Percentiles rank a stretch among this genome's conserved stretches.
phyloP scores from a whole-genome alignment of 495 filamentous ascomycete genomes.

The Aspergillus panamensis region DNA sequence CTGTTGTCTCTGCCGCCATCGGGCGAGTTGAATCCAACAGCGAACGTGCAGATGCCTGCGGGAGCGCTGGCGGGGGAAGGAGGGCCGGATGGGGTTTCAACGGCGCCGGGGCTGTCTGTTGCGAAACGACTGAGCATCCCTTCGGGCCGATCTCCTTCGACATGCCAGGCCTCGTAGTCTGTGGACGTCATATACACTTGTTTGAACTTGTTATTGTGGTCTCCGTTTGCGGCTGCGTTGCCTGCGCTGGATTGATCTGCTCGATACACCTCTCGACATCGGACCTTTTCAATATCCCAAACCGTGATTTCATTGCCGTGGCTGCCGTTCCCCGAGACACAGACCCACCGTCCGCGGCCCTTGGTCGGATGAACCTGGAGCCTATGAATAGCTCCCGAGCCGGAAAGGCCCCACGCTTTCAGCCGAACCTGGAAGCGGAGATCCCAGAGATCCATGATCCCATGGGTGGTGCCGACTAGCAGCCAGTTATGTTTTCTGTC shows the following conservation, averaged over 20 bases:
- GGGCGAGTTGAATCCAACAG: slow-evolving; percentile 48
- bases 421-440: slow-evolving; percentile 84
- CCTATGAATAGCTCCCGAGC: slow-evolving; percentile 75
- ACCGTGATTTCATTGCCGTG: slow-evolving; percentile 84
- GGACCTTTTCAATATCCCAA: slow-evolving; percentile 90
- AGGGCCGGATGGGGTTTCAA: slow-evolving; percentile 46
- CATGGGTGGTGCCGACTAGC: slow-evolving; percentile 86
- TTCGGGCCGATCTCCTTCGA: slow-evolving; percentile 86
- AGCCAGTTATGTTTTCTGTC: slow-evolving; percentile 86
- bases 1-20: slow-evolving; percentile 43
- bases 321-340: slow-evolving; percentile 82
- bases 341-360: slow-evolving; percentile 73
- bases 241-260: slow-evolving; percentile 37
- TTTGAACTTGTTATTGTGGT: slow-evolving; percentile 4
- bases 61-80: slow-evolving; percentile 15
- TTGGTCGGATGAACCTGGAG: slow-evolving; percentile 73
- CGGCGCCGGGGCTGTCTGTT: slow-evolving; percentile 45
- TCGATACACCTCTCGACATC: slow-evolving; percentile 86
- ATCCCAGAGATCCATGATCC: slow-evolving; percentile 93
- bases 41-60: slow-evolving; percentile 48
- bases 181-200: slow-evolving; percentile 47
- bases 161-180: slow-evolving; percentile 80
- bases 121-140: slow-evolving; percentile 88
- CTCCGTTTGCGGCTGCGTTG: slow-evolving; percentile 21
- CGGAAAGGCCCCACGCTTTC: slow-evolving; percentile 85